phyloP scores from a whole-genome alignment of 1,284 basidiomycete genomes.

The Somion occarium region DNA sequence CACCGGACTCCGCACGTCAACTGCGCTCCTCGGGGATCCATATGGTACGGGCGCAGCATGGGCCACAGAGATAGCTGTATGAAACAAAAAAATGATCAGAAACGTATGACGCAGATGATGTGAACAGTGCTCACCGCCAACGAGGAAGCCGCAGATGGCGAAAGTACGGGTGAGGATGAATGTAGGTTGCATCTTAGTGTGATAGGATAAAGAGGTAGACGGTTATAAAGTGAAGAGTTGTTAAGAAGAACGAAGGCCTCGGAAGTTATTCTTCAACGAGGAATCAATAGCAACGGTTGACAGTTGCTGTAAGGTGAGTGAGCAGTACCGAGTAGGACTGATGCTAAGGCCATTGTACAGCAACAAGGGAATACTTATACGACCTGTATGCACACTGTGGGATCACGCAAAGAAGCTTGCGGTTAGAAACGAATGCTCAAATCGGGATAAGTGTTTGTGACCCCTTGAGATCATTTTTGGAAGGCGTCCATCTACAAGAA shows the following conservation, averaged over 20 bases:
- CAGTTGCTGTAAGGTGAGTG: neutral
- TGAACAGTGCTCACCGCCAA: constrained; percentile 2
- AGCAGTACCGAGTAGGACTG: neutral
- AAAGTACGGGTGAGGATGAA: constrained; percentile 7
- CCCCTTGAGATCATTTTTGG: too few species aligned
- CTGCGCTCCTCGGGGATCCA: neutral
- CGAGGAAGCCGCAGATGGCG: constrained; percentile 6
- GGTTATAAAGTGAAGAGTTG: neutral
- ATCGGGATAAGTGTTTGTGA: too few species aligned
- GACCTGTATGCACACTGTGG: neutral
- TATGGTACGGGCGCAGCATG: neutral
- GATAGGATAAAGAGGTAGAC: neutral
- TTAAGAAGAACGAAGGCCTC: neutral
- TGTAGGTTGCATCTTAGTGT: constrained; percentile 1
- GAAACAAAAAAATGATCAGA: neutral
- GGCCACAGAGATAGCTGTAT: neutral
- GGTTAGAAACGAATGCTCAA: too few species aligned
- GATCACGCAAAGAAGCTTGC: too few species aligned
- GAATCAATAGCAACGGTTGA: neutral
- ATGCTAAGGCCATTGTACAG: neutral
- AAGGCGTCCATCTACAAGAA: too few species aligned
- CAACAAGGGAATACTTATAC: neutral
- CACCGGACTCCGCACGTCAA: neutral
- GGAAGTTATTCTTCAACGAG: neutral
- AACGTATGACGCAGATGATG: neutral